A percentile compares a stretch with the other conserved stretches of the same genome.
Conservation (phyloP, 2,329 filamentous ascomycete genomes). For the Spiromastix sp. region DNA sequence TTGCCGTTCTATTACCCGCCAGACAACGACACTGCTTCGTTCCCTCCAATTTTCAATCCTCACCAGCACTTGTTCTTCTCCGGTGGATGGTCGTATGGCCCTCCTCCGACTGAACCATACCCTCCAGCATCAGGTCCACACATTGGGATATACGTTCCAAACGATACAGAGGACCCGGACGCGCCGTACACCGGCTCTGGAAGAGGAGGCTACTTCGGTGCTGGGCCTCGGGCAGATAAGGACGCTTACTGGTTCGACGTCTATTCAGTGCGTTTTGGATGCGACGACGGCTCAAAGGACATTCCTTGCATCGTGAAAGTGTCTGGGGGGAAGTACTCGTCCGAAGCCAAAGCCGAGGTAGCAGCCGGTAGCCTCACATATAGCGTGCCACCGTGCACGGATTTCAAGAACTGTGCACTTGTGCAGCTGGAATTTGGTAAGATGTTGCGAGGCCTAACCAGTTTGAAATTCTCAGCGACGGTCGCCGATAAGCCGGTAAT, state of each 20-base stretch:
- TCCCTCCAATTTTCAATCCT: slow-evolving; percentile 35
- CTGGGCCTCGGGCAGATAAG: slow-evolving; percentile 32
- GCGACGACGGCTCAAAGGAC: slow-evolving; percentile 33
- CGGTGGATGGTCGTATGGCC: slow-evolving; percentile 40
- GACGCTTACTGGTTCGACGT: slow-evolving; percentile 43
- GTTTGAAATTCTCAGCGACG: slow-evolving; percentile 39
- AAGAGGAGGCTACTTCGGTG: slow-evolving; percentile 37
- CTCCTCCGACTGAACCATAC: slow-evolving; percentile 35
- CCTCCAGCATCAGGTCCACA: slow-evolving; percentile 36
- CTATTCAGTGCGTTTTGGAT: slow-evolving; percentile 37
- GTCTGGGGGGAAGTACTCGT: slow-evolving; percentile 36
- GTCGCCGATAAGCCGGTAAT: slow-evolving; percentile 29
- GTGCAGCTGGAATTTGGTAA: slow-evolving; percentile 32
- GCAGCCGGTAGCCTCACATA: slow-evolving; percentile 27
- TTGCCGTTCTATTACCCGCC: slow-evolving; percentile 14
- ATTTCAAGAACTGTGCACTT: slow-evolving; percentile 32
- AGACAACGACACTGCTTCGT: slow-evolving; percentile 18
- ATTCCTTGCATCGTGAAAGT: slow-evolving; percentile 31
- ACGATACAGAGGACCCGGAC: slow-evolving; percentile 17
- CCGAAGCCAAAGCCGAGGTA: slow-evolving; percentile 22
- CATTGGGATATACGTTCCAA: slow-evolving; percentile 37
- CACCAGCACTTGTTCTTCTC: slow-evolving; percentile 44
- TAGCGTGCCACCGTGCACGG: slow-evolving; percentile 32
- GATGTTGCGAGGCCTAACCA: slow-evolving; percentile 32
- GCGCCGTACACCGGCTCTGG: slow-evolving; percentile 19